Evolutionary conservation across 371 early-diverging fungal genomes (phyloP), one percentile per base, ranked within the genome.

Genomic region (Umbelopsis sp.): DNA sequence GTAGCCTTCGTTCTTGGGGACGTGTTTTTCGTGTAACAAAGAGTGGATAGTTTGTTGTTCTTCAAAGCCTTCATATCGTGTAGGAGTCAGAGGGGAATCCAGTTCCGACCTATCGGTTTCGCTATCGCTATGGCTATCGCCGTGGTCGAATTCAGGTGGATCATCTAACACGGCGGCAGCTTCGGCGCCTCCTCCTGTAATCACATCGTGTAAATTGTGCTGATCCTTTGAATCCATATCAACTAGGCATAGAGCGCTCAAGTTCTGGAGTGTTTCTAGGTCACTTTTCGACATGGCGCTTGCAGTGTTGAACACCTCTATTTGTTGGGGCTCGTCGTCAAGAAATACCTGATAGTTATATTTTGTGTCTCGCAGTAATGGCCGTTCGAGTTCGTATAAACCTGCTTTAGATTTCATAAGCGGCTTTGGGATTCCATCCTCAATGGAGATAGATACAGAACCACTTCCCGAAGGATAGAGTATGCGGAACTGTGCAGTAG

Each of bases 401-500:
- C 37, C 35, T 16, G 16, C 57, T 8, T 35, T 29, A 16, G 35
- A 8, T 12, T 57, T 57, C 14, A 35, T 4, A 16, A 57, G 32
- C 11, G 57, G 57, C 57, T 35, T 57, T 12, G 57, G 57, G 37
- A 57, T 57, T 18, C 35, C 29, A 12, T 57, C 57, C 18, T 57
- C 57, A 57, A 57, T 35, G 57, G 57, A 57, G 29, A 57, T 57
- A 14, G 57, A 32, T 29, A 57, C 57, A 18, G 57, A 57, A 35
- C 11, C 32, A 32, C 35, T 12, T 57, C 35, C 57, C 37, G 57
- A 29, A 35, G 29, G 57, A 35, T 57, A 57, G 4, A 57, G 4
- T 35, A 57, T 18, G 14, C 29, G 29, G 35, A 57, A 57, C 29
- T 57, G 35, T 35, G 57, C 57, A 5, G 14, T 3, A 57, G 57